These are phyloP conservation scores for Floccularia luteovirens DNA, from an alignment of 768 basidiomycete genomes.

Conservation along the genomic window DNA sequence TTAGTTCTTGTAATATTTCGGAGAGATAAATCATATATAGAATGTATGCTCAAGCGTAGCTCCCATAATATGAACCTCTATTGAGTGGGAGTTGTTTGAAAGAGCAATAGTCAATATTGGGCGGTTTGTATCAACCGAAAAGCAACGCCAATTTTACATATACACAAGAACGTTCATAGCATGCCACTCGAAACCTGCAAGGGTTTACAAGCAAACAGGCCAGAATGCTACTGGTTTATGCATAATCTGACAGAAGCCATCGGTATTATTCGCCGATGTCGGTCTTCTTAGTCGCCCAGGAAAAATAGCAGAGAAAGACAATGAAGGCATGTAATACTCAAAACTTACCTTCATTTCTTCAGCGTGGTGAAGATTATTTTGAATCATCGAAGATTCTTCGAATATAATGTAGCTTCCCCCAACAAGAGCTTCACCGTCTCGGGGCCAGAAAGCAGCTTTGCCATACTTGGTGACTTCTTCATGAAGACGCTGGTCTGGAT, in stretches of 20 bases:
- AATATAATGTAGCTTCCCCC: constrained; percentile 89
- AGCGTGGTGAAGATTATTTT: constrained; percentile 40
- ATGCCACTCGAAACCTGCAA: constrained; percentile 41
- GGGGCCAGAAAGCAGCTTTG: constrained; percentile 74
- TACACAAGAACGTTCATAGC: constrained; percentile 13
- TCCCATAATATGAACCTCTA: constrained; percentile 63
- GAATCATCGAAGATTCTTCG: constrained; percentile 47
- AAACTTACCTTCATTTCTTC: constrained; percentile 50
- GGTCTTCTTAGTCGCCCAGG: constrained; percentile 89
- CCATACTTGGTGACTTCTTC: constrained; percentile 55
- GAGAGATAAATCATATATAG: constrained; percentile 7
- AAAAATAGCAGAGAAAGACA: constrained; percentile 5
- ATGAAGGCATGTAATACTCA: too few relatives aligned
- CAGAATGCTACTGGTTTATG: constrained; percentile 11
- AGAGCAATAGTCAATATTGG: constrained; percentile 66
- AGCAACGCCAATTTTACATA: constrained; percentile 20
- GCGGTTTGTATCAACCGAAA: constrained; percentile 92
- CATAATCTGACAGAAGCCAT: constrained; percentile 35
- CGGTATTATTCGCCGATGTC: constrained; percentile 57
- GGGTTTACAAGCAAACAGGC: constrained; percentile 48
- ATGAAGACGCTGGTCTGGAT: constrained; percentile 79
- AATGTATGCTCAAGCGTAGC: constrained; percentile 89
- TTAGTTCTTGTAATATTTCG: constrained; percentile 3
- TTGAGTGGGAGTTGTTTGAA: constrained; percentile 83
- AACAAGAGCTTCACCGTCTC: constrained; percentile 64